Conservation (phyloP, 352 stramenopile genomes). For the Globisporangium cederbergense region DNA sequence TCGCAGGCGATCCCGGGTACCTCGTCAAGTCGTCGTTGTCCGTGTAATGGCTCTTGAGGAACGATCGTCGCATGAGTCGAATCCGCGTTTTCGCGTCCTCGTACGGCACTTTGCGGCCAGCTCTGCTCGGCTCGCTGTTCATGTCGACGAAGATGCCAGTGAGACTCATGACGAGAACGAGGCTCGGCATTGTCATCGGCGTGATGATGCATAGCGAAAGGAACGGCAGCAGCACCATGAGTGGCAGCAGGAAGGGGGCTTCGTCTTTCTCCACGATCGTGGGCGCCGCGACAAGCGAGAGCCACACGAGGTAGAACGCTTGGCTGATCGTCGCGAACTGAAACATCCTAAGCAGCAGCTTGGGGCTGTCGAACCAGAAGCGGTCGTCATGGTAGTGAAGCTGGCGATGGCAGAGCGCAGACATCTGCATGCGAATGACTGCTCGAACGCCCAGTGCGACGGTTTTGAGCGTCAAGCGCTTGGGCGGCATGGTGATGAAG, state of each 20-base stretch:
- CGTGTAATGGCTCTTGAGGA: slow-evolving; percentile 61
- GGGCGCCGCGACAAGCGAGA: slow-evolving; percentile 69
- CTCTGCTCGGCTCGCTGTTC: slow-evolving; percentile 29
- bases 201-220: slow-evolving; percentile 76
- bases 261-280: slow-evolving; percentile 26
- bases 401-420: slow-evolving; percentile 76
- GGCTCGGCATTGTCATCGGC: slow-evolving; percentile 81
- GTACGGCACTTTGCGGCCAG: slow-evolving; percentile 24
- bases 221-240: slow-evolving; percentile 71
- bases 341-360: slow-evolving; percentile 70
- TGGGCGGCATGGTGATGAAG: slow-evolving; percentile 15
- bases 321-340: slow-evolving; percentile 86
- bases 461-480: slow-evolving; percentile 44
- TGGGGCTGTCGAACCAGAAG: slow-evolving; percentile 82
- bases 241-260: slow-evolving; percentile 30
- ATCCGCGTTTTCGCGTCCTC: slow-evolving; percentile 65
- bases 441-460: slow-evolving; percentile 62
- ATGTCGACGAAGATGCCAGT: slow-evolving; percentile 85
- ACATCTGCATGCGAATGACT: slow-evolving; percentile 86
- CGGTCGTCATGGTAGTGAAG: slow-evolving; percentile 78
- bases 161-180: slow-evolving; percentile 86
- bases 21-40: slow-evolving; percentile 24
- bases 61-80: slow-evolving; percentile 67
- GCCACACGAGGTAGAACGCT: slow-evolving; percentile 85
- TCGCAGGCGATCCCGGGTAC: not conserved